These are phyloP conservation scores for Solanum etuberosum DNA, from an alignment of 257 asterid genomes.

Conservation along the genomic window DNA sequence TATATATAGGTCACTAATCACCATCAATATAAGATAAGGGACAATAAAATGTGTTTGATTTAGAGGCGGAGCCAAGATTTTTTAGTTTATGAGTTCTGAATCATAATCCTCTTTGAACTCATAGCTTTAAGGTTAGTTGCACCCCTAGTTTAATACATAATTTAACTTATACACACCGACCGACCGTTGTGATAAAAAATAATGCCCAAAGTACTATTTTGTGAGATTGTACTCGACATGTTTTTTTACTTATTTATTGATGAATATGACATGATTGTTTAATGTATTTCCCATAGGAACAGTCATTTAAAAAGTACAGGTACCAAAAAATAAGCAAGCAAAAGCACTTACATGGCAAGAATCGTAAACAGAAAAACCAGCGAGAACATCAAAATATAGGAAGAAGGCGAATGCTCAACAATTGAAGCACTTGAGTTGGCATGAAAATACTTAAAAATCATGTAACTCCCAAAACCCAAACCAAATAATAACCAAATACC, in stretches of 20 bases:
- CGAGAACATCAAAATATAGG: conserved; percentile 14
- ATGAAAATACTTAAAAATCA: conserved; percentile 11
- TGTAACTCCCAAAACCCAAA: conserved; percentile 29
- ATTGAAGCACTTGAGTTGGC: conserved; percentile 7
- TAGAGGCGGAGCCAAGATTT: neutral
- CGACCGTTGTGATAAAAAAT: neutral
- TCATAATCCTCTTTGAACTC: neutral
- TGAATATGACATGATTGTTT: neutral
- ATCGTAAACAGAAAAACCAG: conserved; percentile 32
- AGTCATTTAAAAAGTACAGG: neutral
- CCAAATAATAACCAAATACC: conserved; percentile 43
- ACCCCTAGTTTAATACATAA: neutral
- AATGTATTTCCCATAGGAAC: neutral
- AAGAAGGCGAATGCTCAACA: conserved; percentile 12
- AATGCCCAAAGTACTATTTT: neutral
- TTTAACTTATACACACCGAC: neutral
- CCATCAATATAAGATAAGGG: neutral
- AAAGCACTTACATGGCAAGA: conserved; percentile 34
- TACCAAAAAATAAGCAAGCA: neutral
- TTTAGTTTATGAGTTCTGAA: neutral
- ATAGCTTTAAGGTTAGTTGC: neutral
- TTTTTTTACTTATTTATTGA: neutral
- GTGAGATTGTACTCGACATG: neutral
- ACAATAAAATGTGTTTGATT: neutral
- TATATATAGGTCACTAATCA: neutral